Evolutionary conservation across 2,329 filamentous ascomycete genomes (phyloP).

Genomic region (Septoria linicola): DNA sequence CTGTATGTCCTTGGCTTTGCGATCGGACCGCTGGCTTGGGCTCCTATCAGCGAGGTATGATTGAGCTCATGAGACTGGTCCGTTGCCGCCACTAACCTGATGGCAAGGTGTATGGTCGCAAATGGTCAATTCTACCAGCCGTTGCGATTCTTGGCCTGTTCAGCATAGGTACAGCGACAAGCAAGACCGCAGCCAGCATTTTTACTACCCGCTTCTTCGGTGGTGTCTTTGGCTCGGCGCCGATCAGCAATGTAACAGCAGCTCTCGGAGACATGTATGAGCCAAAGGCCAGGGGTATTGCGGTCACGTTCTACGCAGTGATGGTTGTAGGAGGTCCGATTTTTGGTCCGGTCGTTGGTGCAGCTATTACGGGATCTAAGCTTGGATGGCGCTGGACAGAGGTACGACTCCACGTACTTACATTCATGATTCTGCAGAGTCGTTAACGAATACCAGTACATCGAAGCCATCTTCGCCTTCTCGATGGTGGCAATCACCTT

Average conservation of each 20-base stretch:
- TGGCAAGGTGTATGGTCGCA: constrained; percentile 49
- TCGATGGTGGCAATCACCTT: constrained; percentile 30
- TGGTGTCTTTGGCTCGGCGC: constrained; percentile 47
- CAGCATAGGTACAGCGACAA: constrained; percentile 48
- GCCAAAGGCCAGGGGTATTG: constrained; percentile 41
- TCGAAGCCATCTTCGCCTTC: constrained; percentile 45
- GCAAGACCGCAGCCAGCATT: constrained; percentile 39
- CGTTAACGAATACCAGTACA: constrained; percentile 19
- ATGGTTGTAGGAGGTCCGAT: constrained; percentile 43
- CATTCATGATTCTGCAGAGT: too few relatives aligned
- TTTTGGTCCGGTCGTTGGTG: constrained; percentile 45
- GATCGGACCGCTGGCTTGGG: constrained; percentile 40
- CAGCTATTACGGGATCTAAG: constrained; percentile 40
- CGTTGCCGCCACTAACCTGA: too few relatives aligned
- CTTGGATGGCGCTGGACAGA: constrained; percentile 34
- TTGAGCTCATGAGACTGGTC: too few relatives aligned
- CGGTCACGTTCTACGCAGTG: constrained; percentile 43
- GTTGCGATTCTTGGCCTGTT: constrained; percentile 47
- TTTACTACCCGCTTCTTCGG: constrained; percentile 48
- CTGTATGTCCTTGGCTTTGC: constrained; percentile 50
- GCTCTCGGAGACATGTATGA: constrained; percentile 48
- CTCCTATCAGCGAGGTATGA: constrained; percentile 22
- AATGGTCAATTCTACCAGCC: constrained; percentile 46
- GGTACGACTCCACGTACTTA: too few relatives aligned
- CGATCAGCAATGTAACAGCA: constrained; percentile 46